A percentile compares a stretch with the other conserved stretches of the same genome.
These are phyloP conservation scores for Chrysopogon serrulatus DNA, from an alignment of 176 grass and related monocot species.

Conservation along the genomic window DNA sequence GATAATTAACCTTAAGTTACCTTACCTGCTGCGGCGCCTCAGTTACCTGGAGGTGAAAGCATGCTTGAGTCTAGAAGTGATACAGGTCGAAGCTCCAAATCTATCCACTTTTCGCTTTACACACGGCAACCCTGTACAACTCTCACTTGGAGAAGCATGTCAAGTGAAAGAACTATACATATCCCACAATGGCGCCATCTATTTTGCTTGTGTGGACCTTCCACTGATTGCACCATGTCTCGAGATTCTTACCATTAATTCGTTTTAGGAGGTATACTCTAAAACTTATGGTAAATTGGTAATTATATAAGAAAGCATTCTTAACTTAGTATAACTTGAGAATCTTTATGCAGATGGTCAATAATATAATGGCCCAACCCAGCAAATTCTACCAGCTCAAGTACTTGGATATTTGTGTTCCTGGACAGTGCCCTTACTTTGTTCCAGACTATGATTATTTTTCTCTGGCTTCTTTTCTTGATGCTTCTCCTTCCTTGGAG, in stretches of 20 bases:
- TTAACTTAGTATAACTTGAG: background rate
- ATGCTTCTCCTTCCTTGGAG: constrained; percentile 21
- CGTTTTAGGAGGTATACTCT: background rate
- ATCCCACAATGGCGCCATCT: background rate
- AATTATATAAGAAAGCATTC: background rate
- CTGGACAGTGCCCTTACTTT: background rate
- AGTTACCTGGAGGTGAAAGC: background rate
- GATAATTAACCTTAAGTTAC: background rate
- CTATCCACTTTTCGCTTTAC: background rate
- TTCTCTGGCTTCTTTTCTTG: constrained; percentile 1
- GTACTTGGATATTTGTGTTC: background rate
- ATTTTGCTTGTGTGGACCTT: background rate
- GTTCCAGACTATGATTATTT: background rate
- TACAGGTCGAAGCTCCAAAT: background rate
- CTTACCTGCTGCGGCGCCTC: background rate
- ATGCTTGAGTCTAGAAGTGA: background rate
- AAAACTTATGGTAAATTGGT: background rate
- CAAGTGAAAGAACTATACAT: background rate
- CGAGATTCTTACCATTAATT: background rate
- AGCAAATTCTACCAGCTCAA: constrained; percentile 4
- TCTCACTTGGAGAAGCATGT: background rate
- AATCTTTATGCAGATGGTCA: background rate
- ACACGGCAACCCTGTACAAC: background rate
- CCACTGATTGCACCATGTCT: background rate
- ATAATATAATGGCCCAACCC: background rate